phyloP scores from a whole-genome alignment of 192 early-diverging fungal genomes.

The Chytriomyces sp. region DNA sequence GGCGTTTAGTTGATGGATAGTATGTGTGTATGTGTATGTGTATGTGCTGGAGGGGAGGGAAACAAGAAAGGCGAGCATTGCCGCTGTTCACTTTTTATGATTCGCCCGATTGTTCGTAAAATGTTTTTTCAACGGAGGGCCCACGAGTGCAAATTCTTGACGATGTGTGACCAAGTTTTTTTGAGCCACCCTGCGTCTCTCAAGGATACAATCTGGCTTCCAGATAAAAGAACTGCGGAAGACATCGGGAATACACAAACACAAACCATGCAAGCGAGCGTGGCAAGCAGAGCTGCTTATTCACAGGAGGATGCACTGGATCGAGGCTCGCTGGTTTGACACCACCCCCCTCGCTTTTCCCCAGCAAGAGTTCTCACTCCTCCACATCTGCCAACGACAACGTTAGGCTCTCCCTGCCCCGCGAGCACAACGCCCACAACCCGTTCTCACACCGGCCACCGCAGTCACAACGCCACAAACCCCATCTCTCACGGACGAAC shows the following conservation, averaged over 20 bases:
- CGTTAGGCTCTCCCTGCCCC: slow-evolving; percentile 2
- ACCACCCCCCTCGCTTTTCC: too few relatives aligned
- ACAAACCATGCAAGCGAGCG: neutral
- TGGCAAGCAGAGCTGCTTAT: neutral
- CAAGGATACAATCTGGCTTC: too few relatives aligned
- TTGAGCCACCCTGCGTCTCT: neutral
- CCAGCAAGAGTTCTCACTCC: too few relatives aligned
- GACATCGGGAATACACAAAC: neutral
- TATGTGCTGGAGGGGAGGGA: too few relatives aligned
- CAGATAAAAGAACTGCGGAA: neutral
- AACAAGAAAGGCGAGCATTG: too few relatives aligned
- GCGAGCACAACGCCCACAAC: neutral
- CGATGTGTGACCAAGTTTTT: neutral
- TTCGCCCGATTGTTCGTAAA: neutral
- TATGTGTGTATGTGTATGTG: neutral
- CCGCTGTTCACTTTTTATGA: too few relatives aligned
- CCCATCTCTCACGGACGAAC: neutral
- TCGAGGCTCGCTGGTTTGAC: neutral
- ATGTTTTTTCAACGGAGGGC: neutral
- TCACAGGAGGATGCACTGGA: neutral
- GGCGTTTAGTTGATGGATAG: neutral
- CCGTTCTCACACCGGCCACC: neutral
- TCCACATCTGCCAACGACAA: too few relatives aligned
- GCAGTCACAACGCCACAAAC: slow-evolving; percentile 9
- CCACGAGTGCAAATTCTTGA: neutral